Percentiles rank a stretch among this genome's conserved stretches.
Conservation (phyloP, 306 rosid genomes). For the Lathyrus sativus region DNA sequence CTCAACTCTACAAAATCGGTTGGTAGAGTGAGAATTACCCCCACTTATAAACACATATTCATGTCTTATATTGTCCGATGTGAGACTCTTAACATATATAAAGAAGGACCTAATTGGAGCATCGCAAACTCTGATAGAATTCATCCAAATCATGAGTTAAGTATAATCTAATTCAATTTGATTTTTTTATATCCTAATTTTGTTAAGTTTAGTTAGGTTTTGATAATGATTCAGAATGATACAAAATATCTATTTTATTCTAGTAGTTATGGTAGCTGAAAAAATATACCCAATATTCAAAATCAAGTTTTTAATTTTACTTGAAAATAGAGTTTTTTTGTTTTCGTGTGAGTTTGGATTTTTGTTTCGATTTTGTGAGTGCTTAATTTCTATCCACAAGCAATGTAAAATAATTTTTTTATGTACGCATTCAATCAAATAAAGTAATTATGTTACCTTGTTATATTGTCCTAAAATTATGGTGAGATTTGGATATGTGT, state of each 20-base stretch:
- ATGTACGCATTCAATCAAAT: too few species aligned
- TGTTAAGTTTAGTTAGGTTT: not conserved
- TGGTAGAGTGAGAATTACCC: too few species aligned
- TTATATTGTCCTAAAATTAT: too few species aligned
- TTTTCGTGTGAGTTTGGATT: not conserved
- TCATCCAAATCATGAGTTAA: slow-evolving; percentile 60
- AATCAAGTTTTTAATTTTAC: not conserved
- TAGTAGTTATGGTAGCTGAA: not conserved
- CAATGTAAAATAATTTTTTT: too few species aligned
- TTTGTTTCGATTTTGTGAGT: too few species aligned
- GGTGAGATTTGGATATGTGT: too few species aligned
- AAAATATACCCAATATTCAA: not conserved
- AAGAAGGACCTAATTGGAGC: slow-evolving; percentile 85
- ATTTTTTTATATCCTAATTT: not conserved
- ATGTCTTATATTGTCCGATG: too few species aligned
- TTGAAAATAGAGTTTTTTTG: not conserved
- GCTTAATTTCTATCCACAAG: too few species aligned
- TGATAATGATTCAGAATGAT: not conserved
- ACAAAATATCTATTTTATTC: not conserved
- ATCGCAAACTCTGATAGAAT: slow-evolving; percentile 76
- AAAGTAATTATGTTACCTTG: too few species aligned
- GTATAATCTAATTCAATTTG: slow-evolving; percentile 9
- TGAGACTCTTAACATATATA: too few species aligned
- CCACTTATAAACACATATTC: too few species aligned
- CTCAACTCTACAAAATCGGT: too few species aligned